Evolutionary conservation across 192 early-diverging fungal genomes (phyloP), one percentile per base, ranked within the genome.

Genomic region (Obelidium mucronatum): DNA sequence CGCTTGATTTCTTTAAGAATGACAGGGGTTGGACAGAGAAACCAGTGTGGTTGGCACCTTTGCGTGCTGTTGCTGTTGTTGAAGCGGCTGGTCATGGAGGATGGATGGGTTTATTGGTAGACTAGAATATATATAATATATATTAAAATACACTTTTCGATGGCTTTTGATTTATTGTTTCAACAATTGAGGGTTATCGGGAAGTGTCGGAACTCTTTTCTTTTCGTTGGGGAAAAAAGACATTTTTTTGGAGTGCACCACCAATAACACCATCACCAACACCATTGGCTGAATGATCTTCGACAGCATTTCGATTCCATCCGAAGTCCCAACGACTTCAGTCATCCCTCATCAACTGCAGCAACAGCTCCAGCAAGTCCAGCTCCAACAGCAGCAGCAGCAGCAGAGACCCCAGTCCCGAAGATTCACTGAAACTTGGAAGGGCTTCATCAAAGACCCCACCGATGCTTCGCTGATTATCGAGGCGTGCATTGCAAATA

Each of bases 391-490:
- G 44, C 44, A 6, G 19, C 44, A 15, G 44, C 44, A 15, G 0
- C 44, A 6, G 11, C 44, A 15, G 44, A 6, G 19, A 19, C 44
- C 44, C 19, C 44, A n/a, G n/a, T n/a, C n/a, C 8, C 44, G 67
- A 11, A 24, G 67, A 2, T 54, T 53, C 67, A 69, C 67, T 2
- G 48, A 69, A 30, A 69, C 67, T 3, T 69, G 24, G 30, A 31
- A 40, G 2, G 67, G 67, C 39, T 69, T 69, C 48, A 36, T 69
- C 67, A 51, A 54, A 40, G 67, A 69, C n/a, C 48, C 67, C 0
- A 1, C 34, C 1, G 67, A 69, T 53, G 67, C 67, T 22, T 28
- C 22, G 26, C 30, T 69, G 39, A 11, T 44, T 30, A 54, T 69
- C 44, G 67, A 69, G 44, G 67, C 42, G 1, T 69, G 67, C 48